A percentile compares a stretch with the other conserved stretches of the same genome.
Evolutionary conservation across 257 asterid species (phyloP).

Genomic region (Orobanche coerulescens): DNA sequence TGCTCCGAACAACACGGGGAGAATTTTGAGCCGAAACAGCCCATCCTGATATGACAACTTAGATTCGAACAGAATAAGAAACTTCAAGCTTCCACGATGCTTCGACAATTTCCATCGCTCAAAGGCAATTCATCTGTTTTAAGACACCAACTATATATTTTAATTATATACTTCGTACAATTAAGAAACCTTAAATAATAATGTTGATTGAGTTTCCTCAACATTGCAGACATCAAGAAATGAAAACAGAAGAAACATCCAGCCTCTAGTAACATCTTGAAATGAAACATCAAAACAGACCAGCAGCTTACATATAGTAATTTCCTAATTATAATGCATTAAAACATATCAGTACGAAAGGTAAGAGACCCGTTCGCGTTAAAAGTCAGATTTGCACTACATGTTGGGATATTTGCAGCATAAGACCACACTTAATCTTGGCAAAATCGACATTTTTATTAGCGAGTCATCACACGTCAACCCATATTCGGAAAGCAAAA

Average conservation of each 20-base stretch:
- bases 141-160: constrained; percentile 10
- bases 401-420: background rate
- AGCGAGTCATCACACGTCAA: background rate
- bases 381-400: background rate
- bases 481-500: constrained; percentile 4
- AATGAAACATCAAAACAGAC: background rate
- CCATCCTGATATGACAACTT: constrained; percentile 33
- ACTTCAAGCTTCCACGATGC: constrained; percentile 19
- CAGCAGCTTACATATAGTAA: background rate
- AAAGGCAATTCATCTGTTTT: constrained; percentile 21
- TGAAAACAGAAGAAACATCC: constrained; percentile 7
- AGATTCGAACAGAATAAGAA: constrained; percentile 12
- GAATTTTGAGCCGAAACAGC: constrained; percentile 41
- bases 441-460: background rate
- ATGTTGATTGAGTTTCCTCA: constrained; percentile 5
- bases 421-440: background rate
- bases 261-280: too few relatives aligned
- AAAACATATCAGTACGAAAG: background rate
- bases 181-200: constrained; percentile 2
- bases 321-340: background rate
- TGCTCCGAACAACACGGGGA: constrained; percentile 45
- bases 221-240: constrained; percentile 12
- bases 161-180: background rate
- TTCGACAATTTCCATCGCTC: constrained; percentile 15
- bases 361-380: background rate